These are phyloP conservation scores for Turnera subulata DNA, from an alignment of 345 rosid species.

Conservation along the genomic window DNA sequence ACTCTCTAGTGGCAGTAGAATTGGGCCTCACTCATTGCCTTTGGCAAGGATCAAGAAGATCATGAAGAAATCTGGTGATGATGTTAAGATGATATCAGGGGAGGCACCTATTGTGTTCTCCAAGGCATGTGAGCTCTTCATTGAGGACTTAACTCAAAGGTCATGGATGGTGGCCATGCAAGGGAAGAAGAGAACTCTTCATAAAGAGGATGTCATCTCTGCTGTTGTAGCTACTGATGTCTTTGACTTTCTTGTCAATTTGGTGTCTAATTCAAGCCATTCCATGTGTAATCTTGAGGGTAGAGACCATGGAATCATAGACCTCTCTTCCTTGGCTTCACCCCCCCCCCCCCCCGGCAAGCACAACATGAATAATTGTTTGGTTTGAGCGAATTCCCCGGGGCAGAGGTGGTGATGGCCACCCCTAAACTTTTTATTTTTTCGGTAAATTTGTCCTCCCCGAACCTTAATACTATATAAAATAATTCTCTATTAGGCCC, in stretches of 20 bases:
- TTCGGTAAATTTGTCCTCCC: too few species aligned
- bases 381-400: too few species aligned
- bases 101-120: conserved; percentile 63
- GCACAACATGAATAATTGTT: too few species aligned
- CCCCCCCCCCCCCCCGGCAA: too few species aligned
- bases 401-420: too few species aligned
- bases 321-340: too few species aligned
- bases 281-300: too few species aligned
- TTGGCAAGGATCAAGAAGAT: conserved; percentile 74
- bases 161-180: conserved; percentile 54
- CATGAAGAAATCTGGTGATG: conserved; percentile 60
- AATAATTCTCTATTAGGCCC: too few species aligned
- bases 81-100: conserved; percentile 61
- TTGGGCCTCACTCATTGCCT: conserved; percentile 50
- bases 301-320: too few species aligned
- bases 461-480: too few species aligned
- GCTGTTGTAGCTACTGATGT: conserved; percentile 52
- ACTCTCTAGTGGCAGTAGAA: conserved; percentile 27
- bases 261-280: too few species aligned
- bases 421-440: too few species aligned
- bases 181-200: conserved; percentile 56
- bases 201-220: conserved; percentile 54
- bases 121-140: conserved; percentile 61
- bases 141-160: conserved; percentile 49
- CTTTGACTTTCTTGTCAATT: conserved; percentile 43